These are phyloP conservation scores for Aspergillus vadensis DNA, from an alignment of 2,329 filamentous ascomycete species.

Conservation along the genomic window DNA sequence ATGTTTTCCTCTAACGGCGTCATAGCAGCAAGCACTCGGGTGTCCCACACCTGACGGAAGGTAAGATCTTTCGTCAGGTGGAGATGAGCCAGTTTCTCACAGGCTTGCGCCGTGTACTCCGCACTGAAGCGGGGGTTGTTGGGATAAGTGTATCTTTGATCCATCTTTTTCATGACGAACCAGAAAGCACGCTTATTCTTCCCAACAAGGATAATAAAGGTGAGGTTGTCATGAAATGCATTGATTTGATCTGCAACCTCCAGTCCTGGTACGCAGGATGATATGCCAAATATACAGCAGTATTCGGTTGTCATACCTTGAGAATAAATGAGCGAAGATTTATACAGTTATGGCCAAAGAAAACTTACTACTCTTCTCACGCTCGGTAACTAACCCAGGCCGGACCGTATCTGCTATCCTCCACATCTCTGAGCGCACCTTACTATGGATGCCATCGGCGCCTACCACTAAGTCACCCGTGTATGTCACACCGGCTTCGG, in stretches of 20 bases:
- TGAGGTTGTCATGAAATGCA: slow-evolving; percentile 13
- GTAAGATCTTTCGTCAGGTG: slow-evolving; percentile 13
- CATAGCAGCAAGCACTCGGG: slow-evolving; percentile 9
- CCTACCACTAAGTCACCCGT: slow-evolving; percentile 7
- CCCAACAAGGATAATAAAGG: slow-evolving; percentile 19
- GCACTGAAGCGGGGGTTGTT: slow-evolving; percentile 19
- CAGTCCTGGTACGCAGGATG: slow-evolving; percentile 12
- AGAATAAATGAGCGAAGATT: too few species aligned
- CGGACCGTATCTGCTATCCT: neutral
- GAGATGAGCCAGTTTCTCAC: neutral
- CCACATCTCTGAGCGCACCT: slow-evolving; percentile 10
- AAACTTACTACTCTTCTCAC: neutral
- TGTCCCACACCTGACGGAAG: slow-evolving; percentile 26
- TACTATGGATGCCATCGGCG: slow-evolving; percentile 13
- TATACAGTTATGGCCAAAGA: neutral
- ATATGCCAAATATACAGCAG: slow-evolving; percentile 33
- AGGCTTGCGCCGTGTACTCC: slow-evolving; percentile 13
- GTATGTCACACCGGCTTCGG: neutral
- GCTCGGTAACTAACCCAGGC: neutral
- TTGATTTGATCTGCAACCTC: slow-evolving; percentile 19
- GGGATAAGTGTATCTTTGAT: slow-evolving; percentile 18
- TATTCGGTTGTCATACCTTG: slow-evolving; percentile 22
- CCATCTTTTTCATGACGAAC: slow-evolving; percentile 28
- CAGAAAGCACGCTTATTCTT: slow-evolving; percentile 24
- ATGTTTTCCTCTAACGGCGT: slow-evolving; percentile 24